A percentile compares a stretch with the other conserved stretches of the same genome.
These are phyloP conservation scores for Candida ponderosae DNA, from an alignment of 805 yeast genomes.

Conservation along the genomic window DNA sequence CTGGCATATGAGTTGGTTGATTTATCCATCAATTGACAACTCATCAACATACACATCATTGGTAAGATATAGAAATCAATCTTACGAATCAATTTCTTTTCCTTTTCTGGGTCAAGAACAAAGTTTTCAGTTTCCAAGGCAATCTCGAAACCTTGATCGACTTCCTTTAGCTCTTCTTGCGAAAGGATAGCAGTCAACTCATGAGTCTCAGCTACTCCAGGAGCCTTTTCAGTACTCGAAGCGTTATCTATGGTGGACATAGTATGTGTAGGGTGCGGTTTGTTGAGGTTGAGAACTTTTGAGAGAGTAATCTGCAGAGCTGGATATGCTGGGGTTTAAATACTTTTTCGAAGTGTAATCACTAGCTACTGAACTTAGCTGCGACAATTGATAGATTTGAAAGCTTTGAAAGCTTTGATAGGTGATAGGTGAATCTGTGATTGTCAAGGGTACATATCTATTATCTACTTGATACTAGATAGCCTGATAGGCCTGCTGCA, in stretches of 20 bases:
- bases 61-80: slow-evolving; percentile 30
- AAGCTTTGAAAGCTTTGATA: too few species aligned
- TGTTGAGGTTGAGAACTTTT: not conserved
- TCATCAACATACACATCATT: slow-evolving; percentile 23
- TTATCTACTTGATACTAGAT: too few species aligned
- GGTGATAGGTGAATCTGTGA: too few species aligned
- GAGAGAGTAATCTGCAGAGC: not conserved
- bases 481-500: too few species aligned
- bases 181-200: not conserved
- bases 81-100: slow-evolving; percentile 23
- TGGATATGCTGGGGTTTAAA: too few species aligned
- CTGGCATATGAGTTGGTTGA: slow-evolving; percentile 29
- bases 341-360: too few species aligned
- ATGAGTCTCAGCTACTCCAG: not conserved
- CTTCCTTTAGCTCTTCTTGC: not conserved
- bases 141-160: not conserved
- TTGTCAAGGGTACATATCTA: too few species aligned
- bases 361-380: too few species aligned
- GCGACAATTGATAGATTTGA: too few species aligned
- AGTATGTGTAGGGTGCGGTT: too few species aligned
- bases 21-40: slow-evolving; percentile 32
- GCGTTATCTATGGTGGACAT: not conserved
- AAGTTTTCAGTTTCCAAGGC: not conserved
- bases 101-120: slow-evolving; percentile 6
- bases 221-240: not conserved